A percentile compares a stretch with the other conserved stretches of the same genome.
Conservation (phyloP, 352 stramenopile species). For the Phytopythium ostracodes region DNA sequence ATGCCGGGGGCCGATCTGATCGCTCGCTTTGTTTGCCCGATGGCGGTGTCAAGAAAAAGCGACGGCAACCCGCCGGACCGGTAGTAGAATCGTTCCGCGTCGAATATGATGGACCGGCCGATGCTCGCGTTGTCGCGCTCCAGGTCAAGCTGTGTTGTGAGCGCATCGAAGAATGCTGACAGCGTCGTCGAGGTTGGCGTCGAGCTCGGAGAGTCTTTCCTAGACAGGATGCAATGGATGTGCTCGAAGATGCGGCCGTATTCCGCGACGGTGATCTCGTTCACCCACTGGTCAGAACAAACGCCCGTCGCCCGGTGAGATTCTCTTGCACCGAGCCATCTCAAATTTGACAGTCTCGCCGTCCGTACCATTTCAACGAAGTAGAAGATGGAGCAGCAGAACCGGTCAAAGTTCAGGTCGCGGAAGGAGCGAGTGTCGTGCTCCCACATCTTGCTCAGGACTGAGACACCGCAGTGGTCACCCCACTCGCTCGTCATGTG, state of each 20-base stretch:
- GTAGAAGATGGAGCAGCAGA: conserved; percentile 42
- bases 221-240: conserved; percentile 20
- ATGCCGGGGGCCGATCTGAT: not conserved
- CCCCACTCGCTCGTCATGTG: conserved; percentile 42
- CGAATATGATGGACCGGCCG: conserved; percentile 38
- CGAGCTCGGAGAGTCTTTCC: conserved; percentile 11
- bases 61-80: conserved; percentile 15
- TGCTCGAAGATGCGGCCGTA: conserved; percentile 38
- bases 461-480: conserved; percentile 22
- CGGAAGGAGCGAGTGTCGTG: conserved; percentile 22
- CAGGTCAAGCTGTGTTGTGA: conserved; percentile 26
- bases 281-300: conserved; percentile 22
- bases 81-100: conserved; percentile 27
- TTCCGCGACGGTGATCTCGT: conserved; percentile 28
- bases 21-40: not conserved
- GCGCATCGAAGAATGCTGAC: conserved; percentile 23
- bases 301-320: not conserved
- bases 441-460: conserved; percentile 29
- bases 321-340: not conserved
- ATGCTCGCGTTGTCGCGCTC: conserved; percentile 31
- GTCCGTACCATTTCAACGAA: conserved; percentile 38
- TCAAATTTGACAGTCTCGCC: not conserved
- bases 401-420: conserved; percentile 33
- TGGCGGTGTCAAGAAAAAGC: not conserved
- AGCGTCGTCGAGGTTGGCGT: conserved; percentile 32